These are phyloP conservation scores for Talaromyces trachyspermus DNA, from an alignment of 495 filamentous ascomycete species.

Conservation along the genomic window DNA sequence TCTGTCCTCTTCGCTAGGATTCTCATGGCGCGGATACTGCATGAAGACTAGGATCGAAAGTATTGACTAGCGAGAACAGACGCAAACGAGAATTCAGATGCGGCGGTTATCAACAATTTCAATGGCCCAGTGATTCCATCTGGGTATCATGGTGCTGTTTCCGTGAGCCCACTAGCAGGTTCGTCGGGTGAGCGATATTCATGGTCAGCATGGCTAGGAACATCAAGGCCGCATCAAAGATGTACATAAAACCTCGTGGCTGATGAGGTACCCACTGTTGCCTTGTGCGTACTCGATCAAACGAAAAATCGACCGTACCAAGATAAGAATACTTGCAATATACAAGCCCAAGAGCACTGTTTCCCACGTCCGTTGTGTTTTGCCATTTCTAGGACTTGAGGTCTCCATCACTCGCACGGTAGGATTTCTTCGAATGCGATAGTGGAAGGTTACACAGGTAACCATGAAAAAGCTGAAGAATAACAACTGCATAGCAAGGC, in stretches of 20 bases:
- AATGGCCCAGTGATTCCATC: too few relatives aligned
- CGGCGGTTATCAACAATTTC: too few relatives aligned
- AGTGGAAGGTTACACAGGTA: constrained; percentile 28
- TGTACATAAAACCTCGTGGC: constrained; percentile 52
- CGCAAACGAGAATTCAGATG: too few relatives aligned
- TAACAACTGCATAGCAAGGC: constrained; percentile 33
- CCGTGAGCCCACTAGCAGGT: too few relatives aligned
- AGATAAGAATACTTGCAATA: constrained; percentile 42
- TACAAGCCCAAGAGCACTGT: constrained; percentile 48
- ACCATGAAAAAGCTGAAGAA: constrained; percentile 37
- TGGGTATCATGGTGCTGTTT: too few relatives aligned
- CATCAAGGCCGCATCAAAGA: constrained; percentile 59
- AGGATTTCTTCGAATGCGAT: constrained; percentile 19
- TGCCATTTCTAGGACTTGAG: neutral
- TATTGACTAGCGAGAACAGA: too few relatives aligned
- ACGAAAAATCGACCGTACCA: constrained; percentile 54
- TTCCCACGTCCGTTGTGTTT: constrained; percentile 35
- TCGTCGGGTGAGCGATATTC: too few relatives aligned
- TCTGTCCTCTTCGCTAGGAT: too few relatives aligned
- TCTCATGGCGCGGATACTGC: too few relatives aligned
- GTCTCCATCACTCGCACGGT: constrained; percentile 2
- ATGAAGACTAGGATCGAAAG: too few relatives aligned
- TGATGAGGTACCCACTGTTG: constrained; percentile 40
- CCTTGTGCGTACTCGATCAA: constrained; percentile 57
- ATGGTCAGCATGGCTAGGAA: constrained; percentile 16